Evolutionary conservation across 768 basidiomycete species (phyloP).

Genomic region (Thelephora ganbajun): DNA sequence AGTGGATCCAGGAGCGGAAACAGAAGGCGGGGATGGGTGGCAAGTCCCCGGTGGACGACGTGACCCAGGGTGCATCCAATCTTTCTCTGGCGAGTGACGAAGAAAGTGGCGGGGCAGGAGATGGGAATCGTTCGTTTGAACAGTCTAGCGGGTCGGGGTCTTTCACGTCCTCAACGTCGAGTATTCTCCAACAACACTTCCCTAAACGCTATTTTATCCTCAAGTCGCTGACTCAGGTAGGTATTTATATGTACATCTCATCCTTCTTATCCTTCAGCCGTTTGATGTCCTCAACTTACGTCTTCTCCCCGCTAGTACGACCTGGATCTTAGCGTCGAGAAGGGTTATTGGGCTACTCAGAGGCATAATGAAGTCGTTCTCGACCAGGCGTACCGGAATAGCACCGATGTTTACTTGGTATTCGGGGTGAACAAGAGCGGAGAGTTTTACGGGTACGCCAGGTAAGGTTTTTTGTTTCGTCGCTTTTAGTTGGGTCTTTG

Average conservation of each 20-base stretch:
- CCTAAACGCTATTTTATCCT: slow-evolving; percentile 88
- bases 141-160: slow-evolving; percentile 53
- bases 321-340: slow-evolving; percentile 65
- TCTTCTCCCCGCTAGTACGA: slow-evolving; percentile 44
- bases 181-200: slow-evolving; percentile 61
- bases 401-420: slow-evolving; percentile 75
- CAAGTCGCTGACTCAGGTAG: slow-evolving; percentile 72
- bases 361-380: slow-evolving; percentile 82
- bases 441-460: slow-evolving; percentile 89
- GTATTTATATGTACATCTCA: slow-evolving; percentile 13
- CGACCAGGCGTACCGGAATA: slow-evolving; percentile 88
- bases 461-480: slow-evolving; percentile 26
- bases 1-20: slow-evolving; percentile 62
- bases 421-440: slow-evolving; percentile 92
- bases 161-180: slow-evolving; percentile 73
- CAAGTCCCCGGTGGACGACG: slow-evolving; percentile 2
- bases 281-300: neutral
- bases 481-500: neutral
- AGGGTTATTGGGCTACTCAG: slow-evolving; percentile 86
- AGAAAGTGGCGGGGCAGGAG: slow-evolving; percentile 12
- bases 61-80: slow-evolving; percentile 8
- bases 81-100: slow-evolving; percentile 28
- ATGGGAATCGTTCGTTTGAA: slow-evolving; percentile 4
- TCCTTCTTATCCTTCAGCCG: neutral
- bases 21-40: slow-evolving; percentile 19